Percentiles rank a stretch among this genome's conserved stretches.
phyloP scores from a whole-genome alignment of 257 asterid genomes.

The Craterostigma plantagineum region DNA sequence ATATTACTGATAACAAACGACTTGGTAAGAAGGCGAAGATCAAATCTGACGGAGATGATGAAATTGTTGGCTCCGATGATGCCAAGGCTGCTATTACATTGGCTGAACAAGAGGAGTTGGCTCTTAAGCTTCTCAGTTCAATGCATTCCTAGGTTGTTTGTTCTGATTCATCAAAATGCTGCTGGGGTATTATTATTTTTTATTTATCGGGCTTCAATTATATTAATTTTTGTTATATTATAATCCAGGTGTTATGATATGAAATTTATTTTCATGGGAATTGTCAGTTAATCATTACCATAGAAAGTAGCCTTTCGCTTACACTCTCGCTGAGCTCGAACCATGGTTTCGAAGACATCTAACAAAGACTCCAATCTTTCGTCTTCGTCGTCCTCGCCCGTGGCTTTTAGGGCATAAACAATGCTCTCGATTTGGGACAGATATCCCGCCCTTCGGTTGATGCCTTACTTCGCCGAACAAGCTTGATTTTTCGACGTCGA shows the following conservation, averaged over 20 bases:
- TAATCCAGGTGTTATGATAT: too few species aligned
- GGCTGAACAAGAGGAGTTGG: conserved; percentile 81
- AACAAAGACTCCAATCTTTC: conserved; percentile 53
- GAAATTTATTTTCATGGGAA: too few species aligned
- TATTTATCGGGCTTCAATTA: too few species aligned
- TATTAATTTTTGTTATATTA: too few species aligned
- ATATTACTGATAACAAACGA: too few species aligned
- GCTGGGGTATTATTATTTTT: too few species aligned
- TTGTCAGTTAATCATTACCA: too few species aligned
- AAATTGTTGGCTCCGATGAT: conserved; percentile 1
- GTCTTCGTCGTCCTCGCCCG: conserved; percentile 37
- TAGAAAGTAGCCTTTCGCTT: conserved; percentile 13
- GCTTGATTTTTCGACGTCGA: conserved; percentile 40
- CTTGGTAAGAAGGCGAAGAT: conserved; percentile 4
- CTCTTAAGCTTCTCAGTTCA: conserved; percentile 62
- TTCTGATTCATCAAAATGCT: too few species aligned
- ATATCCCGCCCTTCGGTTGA: conserved; percentile 62
- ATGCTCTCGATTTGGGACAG: conserved; percentile 90
- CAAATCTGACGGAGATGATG: conserved; percentile 8
- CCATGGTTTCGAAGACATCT: conserved; percentile 75
- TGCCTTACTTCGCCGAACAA: conserved; percentile 78
- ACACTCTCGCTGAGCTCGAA: conserved; percentile 69
- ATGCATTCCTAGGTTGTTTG: conserved; percentile 41
- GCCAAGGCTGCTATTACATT: conserved; percentile 21
- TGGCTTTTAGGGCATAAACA: conserved; percentile 64